Evolutionary conservation across 441 rosid genomes (phyloP), one percentile per base, ranked within the genome.

Genomic region (Codiaeum variegatum): DNA sequence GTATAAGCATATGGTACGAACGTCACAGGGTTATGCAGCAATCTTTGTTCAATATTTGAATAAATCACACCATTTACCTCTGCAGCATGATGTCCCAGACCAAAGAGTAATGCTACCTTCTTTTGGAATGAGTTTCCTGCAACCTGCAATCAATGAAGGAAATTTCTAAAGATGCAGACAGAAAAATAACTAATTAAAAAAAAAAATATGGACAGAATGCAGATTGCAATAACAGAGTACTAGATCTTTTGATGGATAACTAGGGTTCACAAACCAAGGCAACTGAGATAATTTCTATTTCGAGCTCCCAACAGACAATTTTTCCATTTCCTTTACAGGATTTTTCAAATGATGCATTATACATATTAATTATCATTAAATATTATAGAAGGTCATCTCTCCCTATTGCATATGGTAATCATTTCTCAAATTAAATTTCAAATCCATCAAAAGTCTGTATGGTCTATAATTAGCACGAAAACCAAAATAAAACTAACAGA

Each of bases 61-160:
- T 61, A 71, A 69, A 52, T 46, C 44, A 73, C n/a, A 73, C 34
- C 62, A 83, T 75, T 86, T 88, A 91, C 99, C 96, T 95, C 99
- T 11, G 70, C 85, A 66, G 69, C 86, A 62, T 88, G 94, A 74
- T 90, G 95, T 76, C 85, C 86, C 51, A 86, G 70, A 61, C 99
- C 99, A 80, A 96, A 87, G 67, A 96, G 85, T 74, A 93, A 73
- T 1, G 97, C 93, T 54, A 80, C 90, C 79, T 93, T 96, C 86
- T 96, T 96, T 82, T 89, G 99, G 87, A 93, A 96, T 40, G 99
- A 96, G 85, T 96, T 95, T 77, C 99, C 99, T 70, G 78, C 94
- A 68, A 82, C 93, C 99, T 96, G 92, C 26, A 68, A 62, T 69
- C 51, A 62, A 65, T 21, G 44, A n/a, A 73, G 36, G 71, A 28